A percentile compares a stretch with the other conserved stretches of the same genome.
phyloP scores from a whole-genome alignment of 2,329 filamentous ascomycete species.

The Epichloe bromicola region DNA sequence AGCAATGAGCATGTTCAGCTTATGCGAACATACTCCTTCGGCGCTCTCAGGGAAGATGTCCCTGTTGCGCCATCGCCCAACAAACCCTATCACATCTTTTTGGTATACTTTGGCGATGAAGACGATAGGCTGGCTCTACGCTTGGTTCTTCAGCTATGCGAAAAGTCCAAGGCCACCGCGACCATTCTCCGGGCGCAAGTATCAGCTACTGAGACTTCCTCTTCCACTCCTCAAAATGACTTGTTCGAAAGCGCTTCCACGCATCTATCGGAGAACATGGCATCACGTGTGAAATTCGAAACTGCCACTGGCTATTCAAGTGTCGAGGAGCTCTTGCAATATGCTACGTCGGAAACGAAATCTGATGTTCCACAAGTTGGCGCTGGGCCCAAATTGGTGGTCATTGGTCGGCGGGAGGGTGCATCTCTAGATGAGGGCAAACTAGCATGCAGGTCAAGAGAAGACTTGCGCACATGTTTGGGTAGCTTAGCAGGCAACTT shows the following conservation, averaged over 20 bases:
- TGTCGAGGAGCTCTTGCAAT: slow-evolving; percentile 12
- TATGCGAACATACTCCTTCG: slow-evolving; percentile 43
- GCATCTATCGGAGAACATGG: slow-evolving; percentile 4
- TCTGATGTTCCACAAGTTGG: background rate
- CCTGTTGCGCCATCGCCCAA: slow-evolving; percentile 46
- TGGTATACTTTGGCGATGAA: slow-evolving; percentile 72
- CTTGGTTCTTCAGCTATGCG: slow-evolving; percentile 72
- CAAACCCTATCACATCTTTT: slow-evolving; percentile 69
- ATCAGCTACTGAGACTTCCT: background rate
- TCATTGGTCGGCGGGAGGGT: slow-evolving; percentile 12
- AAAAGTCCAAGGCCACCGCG: slow-evolving; percentile 65
- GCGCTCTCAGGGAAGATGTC: slow-evolving; percentile 41
- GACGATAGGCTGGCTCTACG: slow-evolving; percentile 73
- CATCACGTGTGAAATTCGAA: slow-evolving; percentile 12
- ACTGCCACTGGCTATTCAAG: slow-evolving; percentile 7
- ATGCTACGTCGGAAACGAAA: slow-evolving; percentile 7
- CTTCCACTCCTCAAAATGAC: slow-evolving; percentile 1
- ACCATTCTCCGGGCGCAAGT: slow-evolving; percentile 44
- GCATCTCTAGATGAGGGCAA: slow-evolving; percentile 12
- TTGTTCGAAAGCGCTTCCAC: slow-evolving; percentile 7
- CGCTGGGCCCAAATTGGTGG: slow-evolving; percentile 10
- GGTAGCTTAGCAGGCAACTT: slow-evolving; percentile 12
- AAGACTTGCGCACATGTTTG: slow-evolving; percentile 12
- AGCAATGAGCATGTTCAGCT: slow-evolving; percentile 24
- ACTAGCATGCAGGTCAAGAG: slow-evolving; percentile 5